Percentiles rank a stretch among this genome's conserved stretches.
Conservation (phyloP, 1,284 basidiomycete genomes). For the Trametes sp. region DNA sequence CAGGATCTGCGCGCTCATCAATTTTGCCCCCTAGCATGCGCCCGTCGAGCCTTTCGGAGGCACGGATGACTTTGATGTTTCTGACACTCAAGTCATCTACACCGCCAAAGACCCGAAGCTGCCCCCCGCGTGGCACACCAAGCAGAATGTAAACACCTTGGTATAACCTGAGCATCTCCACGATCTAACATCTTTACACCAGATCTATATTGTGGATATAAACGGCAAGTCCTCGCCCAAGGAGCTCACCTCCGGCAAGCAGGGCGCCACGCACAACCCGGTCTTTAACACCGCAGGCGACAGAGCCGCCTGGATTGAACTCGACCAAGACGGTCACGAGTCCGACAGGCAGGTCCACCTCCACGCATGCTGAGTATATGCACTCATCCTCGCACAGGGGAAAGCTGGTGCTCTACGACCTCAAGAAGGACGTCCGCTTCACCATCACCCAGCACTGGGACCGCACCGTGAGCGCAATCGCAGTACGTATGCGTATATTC, state of each 20-base stretch:
- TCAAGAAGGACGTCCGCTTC: conserved; percentile 69
- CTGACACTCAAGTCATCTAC: conserved; percentile 74
- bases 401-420: conserved; percentile 82
- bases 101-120: conserved; percentile 84
- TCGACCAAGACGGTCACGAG: conserved; percentile 89
- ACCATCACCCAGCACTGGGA: conserved; percentile 86
- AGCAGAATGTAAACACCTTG: conserved; percentile 64
- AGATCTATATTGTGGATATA: conserved; percentile 75
- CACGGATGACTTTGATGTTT: conserved; percentile 80
- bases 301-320: conserved; percentile 87
- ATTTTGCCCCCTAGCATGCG: conserved; percentile 66
- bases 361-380: not conserved
- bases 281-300: conserved; percentile 71
- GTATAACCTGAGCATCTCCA: no score
- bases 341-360: conserved; percentile 69
- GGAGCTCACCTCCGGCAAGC: conserved; percentile 81
- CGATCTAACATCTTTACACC: not conserved
- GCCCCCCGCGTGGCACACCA: conserved; percentile 79
- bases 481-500: conserved; percentile 48
- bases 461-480: conserved; percentile 69
- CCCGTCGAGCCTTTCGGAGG: conserved; percentile 88
- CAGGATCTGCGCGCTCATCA: no score
- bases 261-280: conserved; percentile 81
- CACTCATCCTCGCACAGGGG: conserved; percentile 50
- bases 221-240: conserved; percentile 54